Evolutionary conservation across 805 yeast species (phyloP), one percentile per base, ranked within the genome.

Genomic region (Ogataea paradorogensis): DNA sequence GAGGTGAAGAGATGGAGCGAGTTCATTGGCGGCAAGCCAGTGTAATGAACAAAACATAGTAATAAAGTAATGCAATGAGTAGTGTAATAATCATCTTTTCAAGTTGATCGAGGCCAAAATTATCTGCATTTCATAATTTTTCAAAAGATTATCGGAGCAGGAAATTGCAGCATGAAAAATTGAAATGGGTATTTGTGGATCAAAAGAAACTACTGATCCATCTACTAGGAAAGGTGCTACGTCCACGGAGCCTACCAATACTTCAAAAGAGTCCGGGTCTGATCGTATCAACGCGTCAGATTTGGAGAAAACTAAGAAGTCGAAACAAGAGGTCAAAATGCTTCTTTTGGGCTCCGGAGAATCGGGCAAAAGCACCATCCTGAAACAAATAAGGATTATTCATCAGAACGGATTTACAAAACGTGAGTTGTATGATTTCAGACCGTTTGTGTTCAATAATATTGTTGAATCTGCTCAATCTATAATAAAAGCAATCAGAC

Each of bases 1-100:
- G 98, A 93, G 69, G 98, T 89, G 38, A 74, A 72, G 59, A 79
- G 97, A 67, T 93, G 99, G 99, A 87, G 95, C 69, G 97, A 91
- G 63, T 93, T 84, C 59, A 78, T 93, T 58, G 96, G 95, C 43
- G 95, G 95, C 38, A 90, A 87, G 73, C 93, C 95, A 38, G 90
- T 88, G 55, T 39, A 29, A 35, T 26, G 23, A 42, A 22, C 13
- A n/a, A 15, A 18, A 25, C n/a, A 29, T 27, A 42, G 29, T 30
- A 37, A 27, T 27, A 32, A 31, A 31, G 25, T 33, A 38, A 37
- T 30, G 26, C 24, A 25, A 37, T 25, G 20, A 23, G 13, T 26
- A 26, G 15, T 11, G 15, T 26, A 13, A 13, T 5, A 18, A 18
- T 18, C 20, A 18, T 18, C 20, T n/a, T n/a, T n/a, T n/a, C n/a